Evolutionary conservation across 2,329 filamentous ascomycete species (phyloP), one percentile per base, ranked within the genome.

Genomic region (Mycogone perniciosa): DNA sequence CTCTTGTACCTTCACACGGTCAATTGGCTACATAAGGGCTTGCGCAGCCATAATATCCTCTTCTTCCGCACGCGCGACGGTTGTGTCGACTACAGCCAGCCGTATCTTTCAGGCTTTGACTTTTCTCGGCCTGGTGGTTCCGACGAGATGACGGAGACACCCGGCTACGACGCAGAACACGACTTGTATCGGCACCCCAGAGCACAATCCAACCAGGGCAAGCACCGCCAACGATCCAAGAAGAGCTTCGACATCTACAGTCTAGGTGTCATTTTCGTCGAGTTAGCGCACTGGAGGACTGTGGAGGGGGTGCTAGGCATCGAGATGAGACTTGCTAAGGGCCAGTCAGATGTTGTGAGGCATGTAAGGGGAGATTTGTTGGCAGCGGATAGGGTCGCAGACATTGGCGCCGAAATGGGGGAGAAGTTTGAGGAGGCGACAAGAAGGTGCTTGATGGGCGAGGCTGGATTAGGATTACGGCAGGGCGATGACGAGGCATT

Each of bases 1-100:
- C 61, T 82, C 3, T 64, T 81, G 43, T 77, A 79, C 50, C 68
- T 81, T 0, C 77, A 81, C 57, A 71, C 75, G 3, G 76, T 79
- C 1, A 73, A 78, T 53, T 81, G 77, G 77, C 67, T 81, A 5
- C 78, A 81, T 66, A 81, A 82, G 57, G 76, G 76, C n/a, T 66
- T 81, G 5, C 73, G 77, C 9, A 74, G 71, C 51, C 66, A 76
- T 49, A 80, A 78, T 57, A 68, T 81, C 31, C 60, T 81, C 8
- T 79, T 81, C 60, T 79, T 78, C 59, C 64, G 64, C 31, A 54
- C 58, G 30, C 51, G 51, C 30, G 42, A 52, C 26, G 64, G 62
- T 53, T 48, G 54, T 26, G 63, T 74, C 39, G 65, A 73, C 51
- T 71, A 70, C 50, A 55, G 57, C 7, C 62, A 65, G 31, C 76